Evolutionary conservation across 2,329 filamentous ascomycete genomes (phyloP).

Genomic region (Pseudofabraea citricarpa): DNA sequence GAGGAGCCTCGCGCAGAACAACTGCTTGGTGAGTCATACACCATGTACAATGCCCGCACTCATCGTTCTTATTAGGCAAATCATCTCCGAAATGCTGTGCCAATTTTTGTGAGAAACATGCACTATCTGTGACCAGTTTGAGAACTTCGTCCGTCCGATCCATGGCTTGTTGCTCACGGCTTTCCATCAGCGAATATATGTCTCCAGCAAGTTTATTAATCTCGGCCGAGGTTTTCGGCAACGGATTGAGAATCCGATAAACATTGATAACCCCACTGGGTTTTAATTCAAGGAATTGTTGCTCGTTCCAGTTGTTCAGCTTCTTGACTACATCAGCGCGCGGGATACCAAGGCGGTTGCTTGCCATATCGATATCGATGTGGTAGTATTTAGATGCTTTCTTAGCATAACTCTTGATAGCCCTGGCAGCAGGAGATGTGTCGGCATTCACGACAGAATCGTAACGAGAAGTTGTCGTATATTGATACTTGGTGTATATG

Average conservation of each 20-base stretch:
- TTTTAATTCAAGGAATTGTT: slow-evolving; percentile 44
- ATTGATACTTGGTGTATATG: slow-evolving; percentile 53
- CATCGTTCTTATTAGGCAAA: slow-evolving; percentile 34
- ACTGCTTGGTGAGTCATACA: slow-evolving; percentile 36
- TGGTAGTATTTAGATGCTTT: slow-evolving; percentile 37
- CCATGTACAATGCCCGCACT: slow-evolving; percentile 53
- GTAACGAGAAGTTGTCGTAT: slow-evolving; percentile 33
- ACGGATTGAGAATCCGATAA: slow-evolving; percentile 42
- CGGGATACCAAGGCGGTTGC: slow-evolving; percentile 26
- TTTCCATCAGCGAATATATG: slow-evolving; percentile 45
- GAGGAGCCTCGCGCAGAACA: slow-evolving; percentile 33
- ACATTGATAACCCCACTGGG: slow-evolving; percentile 47
- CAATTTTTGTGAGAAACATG: slow-evolving; percentile 48
- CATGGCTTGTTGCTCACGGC: slow-evolving; percentile 49
- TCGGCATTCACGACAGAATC: slow-evolving; percentile 29
- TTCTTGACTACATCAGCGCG: slow-evolving; percentile 47
- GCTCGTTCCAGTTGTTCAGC: slow-evolving; percentile 49
- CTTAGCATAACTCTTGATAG: slow-evolving; percentile 36
- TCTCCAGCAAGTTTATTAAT: slow-evolving; percentile 39
- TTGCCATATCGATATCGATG: slow-evolving; percentile 43
- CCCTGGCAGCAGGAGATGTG: slow-evolving; percentile 35
- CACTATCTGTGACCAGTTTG: slow-evolving; percentile 44
- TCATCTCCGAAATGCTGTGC: slow-evolving; percentile 54
- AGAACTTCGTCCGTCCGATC: slow-evolving; percentile 44
- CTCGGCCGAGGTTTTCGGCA: slow-evolving; percentile 39